Conservation (phyloP, 257 asterid species). For the Jaltomata sinuosa region DNA sequence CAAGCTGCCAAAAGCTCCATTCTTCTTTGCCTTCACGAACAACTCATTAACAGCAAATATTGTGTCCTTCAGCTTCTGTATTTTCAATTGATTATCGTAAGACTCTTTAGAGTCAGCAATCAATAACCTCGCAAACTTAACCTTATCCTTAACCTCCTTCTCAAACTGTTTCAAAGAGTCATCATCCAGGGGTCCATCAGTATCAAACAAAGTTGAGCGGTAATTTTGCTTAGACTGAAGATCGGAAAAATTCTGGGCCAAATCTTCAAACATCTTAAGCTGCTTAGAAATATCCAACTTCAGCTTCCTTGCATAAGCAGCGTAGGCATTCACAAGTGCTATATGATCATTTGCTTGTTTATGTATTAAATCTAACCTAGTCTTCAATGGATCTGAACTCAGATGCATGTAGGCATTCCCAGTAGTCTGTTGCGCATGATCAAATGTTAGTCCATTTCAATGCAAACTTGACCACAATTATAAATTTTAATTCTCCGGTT, state of each 20-base stretch:
- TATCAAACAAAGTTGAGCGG: constrained; percentile 53
- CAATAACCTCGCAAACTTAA: constrained; percentile 80
- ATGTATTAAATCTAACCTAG: constrained; percentile 70
- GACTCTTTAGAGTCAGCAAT: constrained; percentile 84
- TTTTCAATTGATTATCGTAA: constrained; percentile 88
- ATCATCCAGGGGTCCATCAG: constrained; percentile 79
- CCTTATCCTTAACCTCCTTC: constrained; percentile 94
- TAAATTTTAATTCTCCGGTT: neutral
- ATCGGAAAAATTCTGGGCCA: constrained; percentile 67
- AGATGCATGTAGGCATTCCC: constrained; percentile 56
- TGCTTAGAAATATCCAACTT: constrained; percentile 80
- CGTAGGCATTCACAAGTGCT: constrained; percentile 81
- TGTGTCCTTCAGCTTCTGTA: constrained; percentile 90
- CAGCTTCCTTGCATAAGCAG: constrained; percentile 85
- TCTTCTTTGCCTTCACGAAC: constrained; percentile 86
- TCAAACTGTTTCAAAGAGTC: constrained; percentile 88
- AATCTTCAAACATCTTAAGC: constrained; percentile 83
- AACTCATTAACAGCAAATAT: constrained; percentile 88
- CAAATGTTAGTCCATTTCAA: neutral
- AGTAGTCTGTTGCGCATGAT: constrained; percentile 34
- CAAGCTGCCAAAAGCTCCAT: constrained; percentile 77
- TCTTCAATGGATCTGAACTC: constrained; percentile 80
- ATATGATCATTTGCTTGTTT: constrained; percentile 81
- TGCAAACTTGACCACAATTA: neutral
- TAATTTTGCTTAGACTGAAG: constrained; percentile 58